Evolutionary conservation across 257 asterid genomes (phyloP).

Genomic region (Cruciata laevipes): DNA sequence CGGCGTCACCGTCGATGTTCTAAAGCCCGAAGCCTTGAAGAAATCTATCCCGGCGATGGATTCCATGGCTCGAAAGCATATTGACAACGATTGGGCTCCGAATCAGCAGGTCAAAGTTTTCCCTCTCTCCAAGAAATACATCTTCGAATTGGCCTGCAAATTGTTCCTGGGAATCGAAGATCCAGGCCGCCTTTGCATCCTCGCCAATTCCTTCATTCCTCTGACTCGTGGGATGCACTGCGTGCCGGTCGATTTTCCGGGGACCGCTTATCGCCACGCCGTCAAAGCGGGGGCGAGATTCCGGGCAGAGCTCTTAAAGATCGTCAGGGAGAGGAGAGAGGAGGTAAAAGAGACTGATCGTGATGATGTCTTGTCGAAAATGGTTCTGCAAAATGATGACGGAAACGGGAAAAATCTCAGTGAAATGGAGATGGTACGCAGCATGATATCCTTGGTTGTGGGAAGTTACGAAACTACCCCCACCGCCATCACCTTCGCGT

Average conservation of each 20-base stretch:
- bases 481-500: constrained; percentile 43
- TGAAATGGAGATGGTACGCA: constrained; percentile 38
- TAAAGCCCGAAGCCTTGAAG: constrained; percentile 50
- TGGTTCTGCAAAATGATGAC: constrained; percentile 35
- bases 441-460: constrained; percentile 39
- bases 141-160: constrained; percentile 29
- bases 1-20: constrained; percentile 39
- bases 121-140: constrained; percentile 38
- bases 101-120: constrained; percentile 24
- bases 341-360: constrained; percentile 44
- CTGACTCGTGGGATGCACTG: constrained; percentile 37
- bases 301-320: constrained; percentile 32
- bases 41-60: constrained; percentile 54
- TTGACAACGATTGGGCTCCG: constrained; percentile 37
- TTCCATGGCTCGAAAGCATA: constrained; percentile 31
- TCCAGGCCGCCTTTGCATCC: no score
- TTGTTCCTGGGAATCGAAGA: no score
- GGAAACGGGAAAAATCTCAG: constrained; percentile 40
- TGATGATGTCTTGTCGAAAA: constrained; percentile 47
- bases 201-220: constrained; percentile 25
- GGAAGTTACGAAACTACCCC: constrained; percentile 58
- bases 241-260: constrained; percentile 46
- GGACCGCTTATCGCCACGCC: constrained; percentile 37
- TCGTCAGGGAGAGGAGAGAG: constrained; percentile 33
- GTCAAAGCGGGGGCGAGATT: constrained; percentile 40